Percentiles rank a stretch among this genome's conserved stretches.
phyloP scores from a whole-genome alignment of 2,329 filamentous ascomycete species.

The Pestalotiopsis sp. region DNA sequence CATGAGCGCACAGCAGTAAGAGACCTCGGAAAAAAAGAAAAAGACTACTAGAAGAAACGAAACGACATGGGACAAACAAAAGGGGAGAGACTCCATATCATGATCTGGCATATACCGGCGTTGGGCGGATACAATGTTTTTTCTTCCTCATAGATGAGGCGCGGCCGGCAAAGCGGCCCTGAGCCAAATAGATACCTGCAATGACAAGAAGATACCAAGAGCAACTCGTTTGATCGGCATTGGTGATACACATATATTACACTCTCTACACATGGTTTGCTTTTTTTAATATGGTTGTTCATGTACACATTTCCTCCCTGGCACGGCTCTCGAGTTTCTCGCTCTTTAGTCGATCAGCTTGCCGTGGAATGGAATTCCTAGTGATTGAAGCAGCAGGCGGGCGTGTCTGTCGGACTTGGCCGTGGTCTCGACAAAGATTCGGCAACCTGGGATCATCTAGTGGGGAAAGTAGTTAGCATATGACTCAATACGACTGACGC shows the following conservation, averaged over 20 bases:
- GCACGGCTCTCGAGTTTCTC: not conserved
- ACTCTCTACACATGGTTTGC: constrained; percentile 14
- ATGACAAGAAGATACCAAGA: constrained; percentile 12
- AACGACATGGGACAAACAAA: not conserved
- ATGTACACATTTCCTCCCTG: constrained; percentile 17
- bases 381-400: constrained; percentile 69
- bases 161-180: not conserved
- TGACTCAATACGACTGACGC: no score
- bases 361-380: constrained; percentile 83
- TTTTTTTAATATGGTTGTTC: constrained; percentile 15
- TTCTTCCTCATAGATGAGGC: not conserved
- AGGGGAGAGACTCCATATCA: not conserved
- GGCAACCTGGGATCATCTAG: constrained; percentile 83
- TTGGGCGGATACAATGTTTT: constrained; percentile 12
- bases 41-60: not conserved
- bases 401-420: constrained; percentile 86
- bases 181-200: not conserved
- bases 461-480: constrained; percentile 41
- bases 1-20: constrained; percentile 29
- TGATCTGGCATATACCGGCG: constrained; percentile 16
- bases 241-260: constrained; percentile 28
- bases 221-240: constrained; percentile 2
- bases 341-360: constrained; percentile 52
- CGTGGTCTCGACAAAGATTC: constrained; percentile 82
- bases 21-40: not conserved